Base-by-base conservation (phyloP, 352 stramenopile genomes). In the Thalassiosira mediterranea region DNA sequence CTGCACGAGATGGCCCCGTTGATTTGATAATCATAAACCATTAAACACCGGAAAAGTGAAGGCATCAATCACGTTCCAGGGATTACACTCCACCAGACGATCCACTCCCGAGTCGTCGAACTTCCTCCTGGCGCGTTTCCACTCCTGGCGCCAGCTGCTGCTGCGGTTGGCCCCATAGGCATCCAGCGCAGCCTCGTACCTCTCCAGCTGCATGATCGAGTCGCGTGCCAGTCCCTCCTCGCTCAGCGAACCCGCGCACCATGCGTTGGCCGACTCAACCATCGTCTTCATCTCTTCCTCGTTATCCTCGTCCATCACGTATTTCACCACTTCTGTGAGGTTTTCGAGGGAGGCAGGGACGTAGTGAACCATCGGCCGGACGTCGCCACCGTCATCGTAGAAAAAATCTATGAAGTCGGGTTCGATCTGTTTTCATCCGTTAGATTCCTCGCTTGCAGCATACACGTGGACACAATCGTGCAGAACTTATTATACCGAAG, bases 381-480 rank as follows among this genome's bases (percentile, higher is more conserved):
- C 21, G 3, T 79, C 61, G 34, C 34, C 34, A 13, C 34, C 34
- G 7, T 13, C 13, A 29, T 61, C 31, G 53, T 79, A 74, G 48
- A 64, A 79, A 37, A 72, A 61, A n/a, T 78, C 69, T 25, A 73
- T 31, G 34, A 68, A 78, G 26, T 73, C 54, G 15, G 69, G 60
- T 29, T 72, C 15, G 11, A 72, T 67, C n/a, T n/a, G n/a, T n/a
- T n/a, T n/a, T n/a, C n/a, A n/a, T n/a, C n/a, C n/a, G n/a, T n/a
- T n/a, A n/a, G n/a, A n/a, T n/a, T n/a, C n/a, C n/a, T n/a, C n/a
- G n/a, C n/a, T 67, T 72, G 21, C 21, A 56, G n/a, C 17, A 56
- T 5, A 56, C 8, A 5, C 5, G 47, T 5, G 17, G 15, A 5
- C 3, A 56, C 3, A 5, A 28, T 13, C 26, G n/a, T 5, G n/a